Evolutionary conservation across 2,329 filamentous ascomycete species (phyloP).

Genomic region (Gremmenia infestans): DNA sequence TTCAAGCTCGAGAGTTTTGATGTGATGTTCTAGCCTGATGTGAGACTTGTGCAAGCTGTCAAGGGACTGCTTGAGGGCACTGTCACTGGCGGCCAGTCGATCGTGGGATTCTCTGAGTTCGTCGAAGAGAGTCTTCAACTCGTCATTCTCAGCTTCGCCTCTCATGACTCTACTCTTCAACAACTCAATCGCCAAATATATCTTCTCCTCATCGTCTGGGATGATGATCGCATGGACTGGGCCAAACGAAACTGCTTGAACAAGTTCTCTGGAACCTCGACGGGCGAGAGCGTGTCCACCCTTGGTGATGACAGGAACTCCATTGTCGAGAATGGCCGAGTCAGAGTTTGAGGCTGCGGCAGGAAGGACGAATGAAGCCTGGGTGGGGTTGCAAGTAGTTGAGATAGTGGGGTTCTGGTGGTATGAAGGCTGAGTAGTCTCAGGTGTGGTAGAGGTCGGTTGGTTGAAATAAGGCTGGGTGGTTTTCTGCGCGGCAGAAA

Average conservation of each 20-base stretch:
- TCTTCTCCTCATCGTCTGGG: conserved; percentile 57
- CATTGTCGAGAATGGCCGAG: conserved; percentile 40
- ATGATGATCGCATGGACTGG: conserved; percentile 50
- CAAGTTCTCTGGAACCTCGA: conserved; percentile 49
- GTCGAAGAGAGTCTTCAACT: conserved; percentile 18
- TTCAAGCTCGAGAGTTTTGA: too few species aligned
- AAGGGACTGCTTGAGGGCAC: neutral
- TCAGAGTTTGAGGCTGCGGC: conserved; percentile 57
- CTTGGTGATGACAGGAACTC: conserved; percentile 42
- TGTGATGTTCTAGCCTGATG: neutral
- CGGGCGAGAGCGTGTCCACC: conserved; percentile 32
- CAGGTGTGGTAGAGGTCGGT: too few species aligned
- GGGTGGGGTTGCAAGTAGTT: conserved; percentile 43
- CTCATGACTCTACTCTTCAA: conserved; percentile 52
- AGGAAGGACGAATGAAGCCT: conserved; percentile 56
- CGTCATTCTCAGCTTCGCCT: conserved; percentile 50
- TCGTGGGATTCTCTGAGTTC: neutral
- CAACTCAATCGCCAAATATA: conserved; percentile 55
- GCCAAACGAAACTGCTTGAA: conserved; percentile 31
- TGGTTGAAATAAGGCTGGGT: too few species aligned
- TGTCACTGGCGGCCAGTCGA: neutral
- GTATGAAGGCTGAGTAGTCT: neutral
- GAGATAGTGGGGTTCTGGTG: conserved; percentile 25
- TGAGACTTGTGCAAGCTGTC: neutral
- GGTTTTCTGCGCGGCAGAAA: too few species aligned